Evolutionary conservation across 176 grass and related monocot species (phyloP).

Genomic region (Triticum urartu): DNA sequence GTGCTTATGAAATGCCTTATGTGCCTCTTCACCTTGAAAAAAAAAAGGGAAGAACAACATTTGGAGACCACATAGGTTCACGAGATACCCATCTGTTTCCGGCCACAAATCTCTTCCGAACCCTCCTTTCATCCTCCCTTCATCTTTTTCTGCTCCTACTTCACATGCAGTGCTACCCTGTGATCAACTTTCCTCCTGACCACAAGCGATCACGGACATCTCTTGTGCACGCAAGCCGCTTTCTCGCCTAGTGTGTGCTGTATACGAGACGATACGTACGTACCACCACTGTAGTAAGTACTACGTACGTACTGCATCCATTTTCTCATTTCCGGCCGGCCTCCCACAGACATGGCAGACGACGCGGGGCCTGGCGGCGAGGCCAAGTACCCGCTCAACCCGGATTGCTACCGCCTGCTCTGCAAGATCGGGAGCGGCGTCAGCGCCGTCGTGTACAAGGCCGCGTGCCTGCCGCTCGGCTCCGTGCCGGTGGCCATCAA

Average conservation of each 20-base stretch:
- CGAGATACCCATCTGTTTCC: not conserved
- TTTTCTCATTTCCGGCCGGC: not conserved
- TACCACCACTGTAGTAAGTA: not conserved
- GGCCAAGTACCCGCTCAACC: conserved; percentile 53
- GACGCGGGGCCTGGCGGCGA: not conserved
- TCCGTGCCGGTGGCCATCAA: conserved; percentile 65
- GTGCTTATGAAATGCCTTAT: not conserved
- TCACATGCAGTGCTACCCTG: not conserved
- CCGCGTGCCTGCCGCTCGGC: conserved; percentile 58
- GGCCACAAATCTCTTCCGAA: not conserved
- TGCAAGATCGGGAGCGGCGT: conserved; percentile 77
- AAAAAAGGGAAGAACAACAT: too few relatives aligned
- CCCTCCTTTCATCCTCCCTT: not conserved
- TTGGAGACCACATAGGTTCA: not conserved
- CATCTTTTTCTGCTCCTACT: not conserved
- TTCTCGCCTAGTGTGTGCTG: not conserved
- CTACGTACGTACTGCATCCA: not conserved
- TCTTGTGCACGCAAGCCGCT: not conserved
- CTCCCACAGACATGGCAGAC: conserved; percentile 36
- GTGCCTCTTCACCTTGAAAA: too few relatives aligned
- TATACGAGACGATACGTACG: not conserved
- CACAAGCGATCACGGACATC: conserved; percentile 8
- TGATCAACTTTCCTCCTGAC: not conserved
- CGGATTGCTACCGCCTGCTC: conserved; percentile 56
- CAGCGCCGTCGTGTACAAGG: conserved; percentile 91